phyloP scores from a whole-genome alignment of 2,329 filamentous ascomycete genomes.

The Penicillium sp. region DNA sequence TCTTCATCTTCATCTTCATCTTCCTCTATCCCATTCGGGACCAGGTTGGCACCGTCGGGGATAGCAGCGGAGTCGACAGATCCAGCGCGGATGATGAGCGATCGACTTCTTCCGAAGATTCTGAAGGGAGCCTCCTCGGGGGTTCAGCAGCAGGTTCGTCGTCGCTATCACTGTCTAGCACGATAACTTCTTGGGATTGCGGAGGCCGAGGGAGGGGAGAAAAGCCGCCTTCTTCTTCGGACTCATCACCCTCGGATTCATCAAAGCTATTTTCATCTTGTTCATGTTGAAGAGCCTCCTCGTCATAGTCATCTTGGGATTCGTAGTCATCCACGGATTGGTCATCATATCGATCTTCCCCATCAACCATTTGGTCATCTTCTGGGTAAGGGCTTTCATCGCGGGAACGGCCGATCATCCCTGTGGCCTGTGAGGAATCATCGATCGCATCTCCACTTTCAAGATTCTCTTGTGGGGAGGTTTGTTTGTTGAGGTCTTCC shows the following conservation, averaged over 20 bases:
- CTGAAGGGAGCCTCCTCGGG: neutral
- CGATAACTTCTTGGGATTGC: conserved; percentile 38
- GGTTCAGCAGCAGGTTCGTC: conserved; percentile 31
- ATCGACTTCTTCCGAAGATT: neutral
- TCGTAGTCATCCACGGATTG: conserved; percentile 5
- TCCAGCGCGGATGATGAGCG: neutral
- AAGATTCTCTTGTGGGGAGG: neutral
- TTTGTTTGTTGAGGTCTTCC: conserved; percentile 5
- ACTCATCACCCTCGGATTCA: conserved; percentile 17
- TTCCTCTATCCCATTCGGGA: conserved; percentile 2
- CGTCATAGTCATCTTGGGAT: conserved; percentile 14
- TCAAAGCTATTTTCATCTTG: conserved; percentile 13
- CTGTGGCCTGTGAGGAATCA: neutral
- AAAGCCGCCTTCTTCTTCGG: conserved; percentile 2
- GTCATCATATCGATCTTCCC: conserved; percentile 11
- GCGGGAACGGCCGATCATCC: neutral
- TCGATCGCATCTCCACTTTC: conserved; percentile 5
- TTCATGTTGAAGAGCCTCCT: conserved; percentile 14
- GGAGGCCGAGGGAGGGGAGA: conserved; percentile 12
- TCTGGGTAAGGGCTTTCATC: conserved; percentile 3
- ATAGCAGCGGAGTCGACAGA: neutral
- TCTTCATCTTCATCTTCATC: conserved; percentile 4
- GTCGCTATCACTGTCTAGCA: conserved; percentile 47
- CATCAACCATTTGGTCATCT: conserved; percentile 14
- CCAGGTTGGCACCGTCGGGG: neutral